phyloP scores from a whole-genome alignment of 768 basidiomycete genomes.

The Trametes gibbosa region DNA sequence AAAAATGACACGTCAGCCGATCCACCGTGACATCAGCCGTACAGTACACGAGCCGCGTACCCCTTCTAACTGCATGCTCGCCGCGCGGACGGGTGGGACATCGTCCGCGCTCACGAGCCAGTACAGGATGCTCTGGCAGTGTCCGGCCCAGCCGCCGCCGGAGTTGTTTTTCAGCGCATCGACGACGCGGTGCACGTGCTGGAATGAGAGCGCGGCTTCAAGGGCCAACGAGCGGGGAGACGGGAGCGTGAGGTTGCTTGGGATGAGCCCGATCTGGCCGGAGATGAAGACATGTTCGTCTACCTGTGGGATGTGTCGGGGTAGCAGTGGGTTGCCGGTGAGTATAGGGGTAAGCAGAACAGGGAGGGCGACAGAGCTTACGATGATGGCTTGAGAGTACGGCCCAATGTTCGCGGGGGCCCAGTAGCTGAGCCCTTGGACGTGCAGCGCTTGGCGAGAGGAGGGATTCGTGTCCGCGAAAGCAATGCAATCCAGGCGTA shows the following conservation, averaged over 20 bases:
- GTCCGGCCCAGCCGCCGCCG: conserved; percentile 59
- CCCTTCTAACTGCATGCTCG: conserved; percentile 32
- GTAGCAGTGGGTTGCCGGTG: background rate
- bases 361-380: conserved; percentile 39
- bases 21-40: too few species aligned
- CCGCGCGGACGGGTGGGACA: conserved; percentile 40
- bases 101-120: conserved; percentile 56
- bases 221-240: conserved; percentile 49
- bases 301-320: conserved; percentile 43
- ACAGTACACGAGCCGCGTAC: conserved; percentile 4
- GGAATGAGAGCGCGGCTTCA: conserved; percentile 74
- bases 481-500: conserved; percentile 83
- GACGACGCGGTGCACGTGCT: conserved; percentile 74
- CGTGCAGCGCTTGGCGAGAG: conserved; percentile 79
- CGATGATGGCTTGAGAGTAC: conserved; percentile 90
- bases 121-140: conserved; percentile 63
- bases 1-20: too few species aligned
- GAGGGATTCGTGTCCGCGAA: conserved; percentile 39
- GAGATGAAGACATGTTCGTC: conserved; percentile 82
- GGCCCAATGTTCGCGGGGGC: conserved; percentile 99
- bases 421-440: conserved; percentile 97
- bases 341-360: background rate
- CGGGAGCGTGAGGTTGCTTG: conserved; percentile 68
- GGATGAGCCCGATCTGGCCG: conserved; percentile 92
- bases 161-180: conserved; percentile 53